Conservation (phyloP, 768 basidiomycete species). For the Pleurotus pulmonarius region DNA sequence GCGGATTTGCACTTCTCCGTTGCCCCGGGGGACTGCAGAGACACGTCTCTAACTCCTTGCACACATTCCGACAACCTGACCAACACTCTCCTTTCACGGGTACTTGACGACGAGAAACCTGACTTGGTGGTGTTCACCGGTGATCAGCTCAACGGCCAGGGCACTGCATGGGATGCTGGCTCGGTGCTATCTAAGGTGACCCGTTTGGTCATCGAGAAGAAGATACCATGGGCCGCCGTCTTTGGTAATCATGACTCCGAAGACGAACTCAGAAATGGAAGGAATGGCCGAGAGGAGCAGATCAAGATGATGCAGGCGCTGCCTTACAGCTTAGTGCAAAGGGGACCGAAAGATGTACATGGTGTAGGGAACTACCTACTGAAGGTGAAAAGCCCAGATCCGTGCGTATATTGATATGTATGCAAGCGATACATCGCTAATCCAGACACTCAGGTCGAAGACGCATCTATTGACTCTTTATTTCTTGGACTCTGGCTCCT, state of each 20-base stretch:
- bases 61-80: constrained; percentile 76
- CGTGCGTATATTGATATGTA: constrained; percentile 44
- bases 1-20: constrained; percentile 95
- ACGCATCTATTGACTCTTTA: constrained; percentile 89
- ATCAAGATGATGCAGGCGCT: constrained; percentile 68
- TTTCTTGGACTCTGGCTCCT: constrained; percentile 86
- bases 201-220: constrained; percentile 63
- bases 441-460: constrained; percentile 54
- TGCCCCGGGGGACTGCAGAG: constrained; percentile 70
- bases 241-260: constrained; percentile 96
- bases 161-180: constrained; percentile 84
- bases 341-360: constrained; percentile 80
- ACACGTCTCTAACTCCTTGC: constrained; percentile 59
- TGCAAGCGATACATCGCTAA: neutral
- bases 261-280: constrained; percentile 5
- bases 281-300: constrained; percentile 65
- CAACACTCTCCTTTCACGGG: constrained; percentile 60
- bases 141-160: constrained; percentile 92
- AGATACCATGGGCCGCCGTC: constrained; percentile 87
- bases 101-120: constrained; percentile 80
- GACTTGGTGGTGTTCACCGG: constrained; percentile 91
- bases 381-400: constrained; percentile 79
- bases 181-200: constrained; percentile 90
- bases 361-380: constrained; percentile 92
- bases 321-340: constrained; percentile 80